phyloP scores from a whole-genome alignment of 768 basidiomycete genomes.

The Tricholoma hemisulphureum region DNA sequence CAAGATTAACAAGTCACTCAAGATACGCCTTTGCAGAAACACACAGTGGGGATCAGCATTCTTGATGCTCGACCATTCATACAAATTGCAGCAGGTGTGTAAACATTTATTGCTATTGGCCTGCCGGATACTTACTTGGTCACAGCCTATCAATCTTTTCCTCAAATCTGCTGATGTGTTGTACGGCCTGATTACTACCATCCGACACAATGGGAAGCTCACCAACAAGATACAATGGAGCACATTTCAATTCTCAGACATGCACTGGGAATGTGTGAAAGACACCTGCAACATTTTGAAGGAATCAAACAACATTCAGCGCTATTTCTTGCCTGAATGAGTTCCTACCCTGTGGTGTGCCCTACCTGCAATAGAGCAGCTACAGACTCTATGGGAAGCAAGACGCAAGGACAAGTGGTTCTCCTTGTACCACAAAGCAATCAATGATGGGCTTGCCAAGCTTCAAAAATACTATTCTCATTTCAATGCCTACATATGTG shows the following conservation, averaged over 20 bases:
- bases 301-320: neutral
- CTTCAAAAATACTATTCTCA: too few species aligned
- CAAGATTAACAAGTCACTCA: neutral
- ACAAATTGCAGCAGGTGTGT: neutral
- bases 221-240: neutral
- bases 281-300: neutral
- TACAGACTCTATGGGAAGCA: constrained; percentile 8
- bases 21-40: neutral
- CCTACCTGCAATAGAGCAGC: neutral
- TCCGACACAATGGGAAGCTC: neutral
- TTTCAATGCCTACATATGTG: constrained; percentile 15
- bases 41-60: neutral
- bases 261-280: neutral
- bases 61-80: neutral
- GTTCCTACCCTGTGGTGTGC: neutral
- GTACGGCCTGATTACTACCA: neutral
- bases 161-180: neutral
- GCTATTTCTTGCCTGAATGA: neutral
- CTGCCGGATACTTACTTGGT: neutral
- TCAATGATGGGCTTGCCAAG: too few species aligned
- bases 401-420: constrained; percentile 17
- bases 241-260: neutral
- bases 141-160: neutral
- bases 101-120: neutral
- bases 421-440: too few species aligned